Base-by-base conservation (phyloP, 1,284 basidiomycete genomes). In the Volvariella volvacea region DNA sequence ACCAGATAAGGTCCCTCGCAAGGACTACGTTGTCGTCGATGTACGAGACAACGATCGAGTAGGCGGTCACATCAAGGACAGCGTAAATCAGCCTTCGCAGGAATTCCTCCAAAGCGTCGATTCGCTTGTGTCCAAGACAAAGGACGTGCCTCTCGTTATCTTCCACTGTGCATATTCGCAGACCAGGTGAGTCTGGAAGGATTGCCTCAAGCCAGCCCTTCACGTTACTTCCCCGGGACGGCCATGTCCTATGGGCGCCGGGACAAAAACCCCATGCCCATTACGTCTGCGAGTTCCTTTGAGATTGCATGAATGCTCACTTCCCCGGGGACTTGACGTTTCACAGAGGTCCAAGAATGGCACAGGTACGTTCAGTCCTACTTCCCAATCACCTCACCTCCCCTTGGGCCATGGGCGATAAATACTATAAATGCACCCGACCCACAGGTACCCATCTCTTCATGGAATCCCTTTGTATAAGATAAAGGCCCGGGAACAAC, bases 111-210 rank as follows among this genome's bases (percentile, higher is more conserved):
- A 61, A 40, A 70, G 64, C 21, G 76, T 88, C 19, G 69, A 82
- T 55, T 59, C 65, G 2, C 70, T 89, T 22, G 70, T 88, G 22
- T 63, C 68, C 54, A 64, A 78, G 47, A 78, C 77, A 10, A 81
- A 83, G 57, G 67, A 76, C 37, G 65, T 87, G 3, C 74, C 77
- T 8, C 62, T 70, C 15, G 65, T 89, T 22, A 67, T 90, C 39
- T 90, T 90, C 55, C 88, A 90, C 56, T 90, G 88, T 55, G 71
- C 74, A 2, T 64, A 84, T 41, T 88, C 84, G 4, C 87, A 89
- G 64, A 67, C 75, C 32, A 71, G 88, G 85, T 87, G 22, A 3
- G 41, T 46, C 12, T 28, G 6, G 25, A 12, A 28, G 25, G 6
- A 6, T 28, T 12, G 6, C 25, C 25, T 28, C 25, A 6, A 28